Conservation (phyloP, 108 stramenopile genomes). For the Epithemia pelagica region DNA sequence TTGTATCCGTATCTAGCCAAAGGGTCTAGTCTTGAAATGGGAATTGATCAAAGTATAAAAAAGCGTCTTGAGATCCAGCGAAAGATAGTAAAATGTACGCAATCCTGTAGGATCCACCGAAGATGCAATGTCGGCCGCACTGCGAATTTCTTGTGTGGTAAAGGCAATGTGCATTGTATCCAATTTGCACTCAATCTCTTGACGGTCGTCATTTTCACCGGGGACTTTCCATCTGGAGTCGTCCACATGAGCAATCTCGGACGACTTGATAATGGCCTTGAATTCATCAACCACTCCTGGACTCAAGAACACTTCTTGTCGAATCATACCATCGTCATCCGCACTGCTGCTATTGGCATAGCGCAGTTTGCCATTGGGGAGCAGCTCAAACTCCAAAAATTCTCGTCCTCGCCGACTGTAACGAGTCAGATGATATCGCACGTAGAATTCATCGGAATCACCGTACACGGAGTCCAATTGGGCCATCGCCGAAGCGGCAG, state of each 20-base stretch:
- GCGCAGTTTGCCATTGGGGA: slow-evolving; percentile 68
- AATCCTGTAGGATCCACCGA: slow-evolving; percentile 78
- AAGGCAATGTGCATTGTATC: slow-evolving; percentile 85
- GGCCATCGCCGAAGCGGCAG: too few relatives aligned
- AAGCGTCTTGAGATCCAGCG: slow-evolving; percentile 81
- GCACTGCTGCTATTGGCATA: slow-evolving; percentile 90
- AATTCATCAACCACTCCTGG: slow-evolving; percentile 72
- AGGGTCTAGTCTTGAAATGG: slow-evolving; percentile 85
- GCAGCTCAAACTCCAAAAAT: slow-evolving; percentile 87
- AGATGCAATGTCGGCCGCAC: slow-evolving; percentile 60
- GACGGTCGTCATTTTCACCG: slow-evolving; percentile 22
- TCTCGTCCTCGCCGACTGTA: slow-evolving; percentile 78
- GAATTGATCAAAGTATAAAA: slow-evolving; percentile 74
- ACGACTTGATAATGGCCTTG: slow-evolving; percentile 53
- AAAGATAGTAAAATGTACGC: slow-evolving; percentile 73
- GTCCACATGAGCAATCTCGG: slow-evolving; percentile 51
- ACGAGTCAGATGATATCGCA: slow-evolving; percentile 22
- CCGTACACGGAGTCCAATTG: background rate
- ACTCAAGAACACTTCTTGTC: slow-evolving; percentile 68
- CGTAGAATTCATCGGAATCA: slow-evolving; percentile 47
- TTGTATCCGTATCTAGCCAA: too few relatives aligned
- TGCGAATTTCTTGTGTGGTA: slow-evolving; percentile 76
- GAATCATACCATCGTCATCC: slow-evolving; percentile 77
- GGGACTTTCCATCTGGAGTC: slow-evolving; percentile 76
- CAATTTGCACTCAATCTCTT: slow-evolving; percentile 85